Evolutionary conservation across 1,284 basidiomycete genomes (phyloP), one percentile per base, ranked within the genome.

Genomic region (Cutaneotrichosporon daszewskae): DNA sequence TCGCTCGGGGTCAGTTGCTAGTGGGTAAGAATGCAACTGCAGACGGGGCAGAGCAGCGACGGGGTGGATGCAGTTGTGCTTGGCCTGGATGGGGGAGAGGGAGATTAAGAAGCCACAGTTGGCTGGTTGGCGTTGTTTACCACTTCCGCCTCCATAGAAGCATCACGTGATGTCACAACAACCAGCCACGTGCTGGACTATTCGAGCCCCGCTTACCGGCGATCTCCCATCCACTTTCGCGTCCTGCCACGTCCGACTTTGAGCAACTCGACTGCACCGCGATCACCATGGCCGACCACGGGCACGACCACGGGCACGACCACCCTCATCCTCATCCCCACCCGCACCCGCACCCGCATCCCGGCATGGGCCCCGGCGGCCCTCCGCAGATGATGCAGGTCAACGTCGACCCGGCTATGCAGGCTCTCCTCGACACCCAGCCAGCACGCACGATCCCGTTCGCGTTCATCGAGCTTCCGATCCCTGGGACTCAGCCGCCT

Each of bases 361-460:
- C 28, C 40, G 43, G 44, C 17, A 42, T 41, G 17, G 40, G 32
- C 11, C 40, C 37, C 3, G 36, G 34, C 4, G 42, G 38, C 18
- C 24, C 28, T 1, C 52, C 42, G 4, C 54, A 38, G 18, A 59
- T 52, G 1, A 53, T 48, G 32, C 47, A 49, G 26, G 51, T 61
- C 18, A 53, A 60, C 14, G 37, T 59, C 53, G 63, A 64, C 47
- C 64, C 65, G 10, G 59, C 57, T 6, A 52, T 67, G 18, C 59
- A 61, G 47, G 48, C 51, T 14, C 54, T 69, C 13, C 65, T 69
- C 40, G 66, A 69, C 49, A 57, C 62, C 8, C 48, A 68, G 11
- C 67, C 67, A 5, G 54, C 60, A 31, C 54, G 36, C 37, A 43
- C 46, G 26, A 43, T 62, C 17, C 64, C 66, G 2, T 63, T 64